Percentiles rank a stretch among this genome's conserved stretches.
Evolutionary conservation across 768 basidiomycete genomes (phyloP).

Genomic region (Lactarius sp.): DNA sequence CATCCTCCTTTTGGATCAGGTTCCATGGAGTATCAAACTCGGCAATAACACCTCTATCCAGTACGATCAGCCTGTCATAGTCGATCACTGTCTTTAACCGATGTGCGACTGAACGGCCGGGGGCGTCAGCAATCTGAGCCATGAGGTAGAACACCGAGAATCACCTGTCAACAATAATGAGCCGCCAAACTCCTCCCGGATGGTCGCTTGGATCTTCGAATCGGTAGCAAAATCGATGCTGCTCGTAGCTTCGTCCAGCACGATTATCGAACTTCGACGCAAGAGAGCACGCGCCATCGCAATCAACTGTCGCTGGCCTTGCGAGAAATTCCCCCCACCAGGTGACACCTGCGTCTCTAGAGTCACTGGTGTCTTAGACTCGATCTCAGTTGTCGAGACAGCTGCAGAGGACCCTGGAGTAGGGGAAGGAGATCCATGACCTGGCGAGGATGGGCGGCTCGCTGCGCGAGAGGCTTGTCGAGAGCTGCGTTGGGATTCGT

Average conservation of each 20-base stretch:
- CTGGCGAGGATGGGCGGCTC: constrained; percentile 43
- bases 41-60: constrained; percentile 58
- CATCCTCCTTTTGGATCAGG: constrained; percentile 42
- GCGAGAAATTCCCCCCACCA: constrained; percentile 88
- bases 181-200: constrained; percentile 77
- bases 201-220: constrained; percentile 83
- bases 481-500: constrained; percentile 48
- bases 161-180: constrained; percentile 69
- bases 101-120: constrained; percentile 53
- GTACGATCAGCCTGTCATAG: constrained; percentile 71
- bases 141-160: constrained; percentile 30
- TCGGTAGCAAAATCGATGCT: constrained; percentile 87
- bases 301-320: constrained; percentile 85
- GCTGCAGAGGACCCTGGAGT: constrained; percentile 40
- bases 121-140: background rate
- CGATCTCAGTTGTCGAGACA: constrained; percentile 44
- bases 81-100: constrained; percentile 75
- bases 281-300: constrained; percentile 81
- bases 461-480: constrained; percentile 43
- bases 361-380: constrained; percentile 51
- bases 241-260: constrained; percentile 81
- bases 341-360: constrained; percentile 78
- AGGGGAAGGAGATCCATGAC: constrained; percentile 33
- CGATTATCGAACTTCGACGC: constrained; percentile 64
- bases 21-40: constrained; percentile 51